Evolutionary conservation across 768 basidiomycete species (phyloP).

Genomic region (Phaeotremella skinneri): DNA sequence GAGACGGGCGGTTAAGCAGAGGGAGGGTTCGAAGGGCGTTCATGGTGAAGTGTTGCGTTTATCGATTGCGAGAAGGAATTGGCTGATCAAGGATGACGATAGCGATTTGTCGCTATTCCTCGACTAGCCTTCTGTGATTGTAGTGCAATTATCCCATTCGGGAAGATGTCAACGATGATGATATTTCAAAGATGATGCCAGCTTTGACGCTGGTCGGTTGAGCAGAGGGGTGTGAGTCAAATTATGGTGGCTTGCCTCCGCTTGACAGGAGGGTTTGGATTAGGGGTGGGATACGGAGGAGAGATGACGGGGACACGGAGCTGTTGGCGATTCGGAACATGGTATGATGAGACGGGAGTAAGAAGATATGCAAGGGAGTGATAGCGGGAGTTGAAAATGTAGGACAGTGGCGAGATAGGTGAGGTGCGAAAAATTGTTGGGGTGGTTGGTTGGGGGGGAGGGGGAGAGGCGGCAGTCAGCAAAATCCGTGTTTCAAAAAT

Average conservation of each 20-base stretch:
- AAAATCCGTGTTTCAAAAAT: neutral
- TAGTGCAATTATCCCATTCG: conserved; percentile 19
- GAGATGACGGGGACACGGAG: conserved; percentile 28
- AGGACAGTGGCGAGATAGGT: neutral
- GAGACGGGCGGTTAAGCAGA: conserved; percentile 49
- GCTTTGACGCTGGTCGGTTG: neutral
- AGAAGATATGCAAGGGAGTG: neutral
- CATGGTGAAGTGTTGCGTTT: conserved; percentile 31
- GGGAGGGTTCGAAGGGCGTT: conserved; percentile 49
- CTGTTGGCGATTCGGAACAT: conserved; percentile 21
- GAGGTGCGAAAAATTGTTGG: neutral
- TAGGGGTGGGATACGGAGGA: conserved; percentile 44
- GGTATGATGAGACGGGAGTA: neutral
- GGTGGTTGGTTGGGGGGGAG: neutral
- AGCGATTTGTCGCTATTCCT: neutral
- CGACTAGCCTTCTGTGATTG: neutral
- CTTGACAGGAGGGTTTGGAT: conserved; percentile 46
- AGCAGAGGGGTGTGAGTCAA: conserved; percentile 26
- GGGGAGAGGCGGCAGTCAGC: conserved; percentile 5
- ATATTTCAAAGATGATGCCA: neutral
- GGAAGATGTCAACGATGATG: conserved; percentile 3
- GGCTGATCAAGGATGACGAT: neutral
- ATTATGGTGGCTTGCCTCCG: conserved; percentile 51
- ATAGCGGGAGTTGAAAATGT: neutral
- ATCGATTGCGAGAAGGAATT: conserved; percentile 5